Conservation (phyloP, 805 yeast genomes). For the Candida endomychidarum region DNA sequence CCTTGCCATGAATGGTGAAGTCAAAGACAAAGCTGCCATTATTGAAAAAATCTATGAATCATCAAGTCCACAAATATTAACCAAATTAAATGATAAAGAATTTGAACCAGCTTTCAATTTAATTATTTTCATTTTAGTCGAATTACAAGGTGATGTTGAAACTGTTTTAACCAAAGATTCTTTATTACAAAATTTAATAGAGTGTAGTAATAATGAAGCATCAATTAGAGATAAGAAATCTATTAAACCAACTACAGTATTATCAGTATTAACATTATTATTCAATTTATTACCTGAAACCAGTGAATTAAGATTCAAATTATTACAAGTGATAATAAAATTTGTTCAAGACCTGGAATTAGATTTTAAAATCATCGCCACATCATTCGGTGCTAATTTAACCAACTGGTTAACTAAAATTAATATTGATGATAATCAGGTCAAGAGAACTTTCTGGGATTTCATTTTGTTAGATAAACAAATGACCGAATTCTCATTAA, state of each 20-base stretch:
- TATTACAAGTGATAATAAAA: slow-evolving; percentile 32
- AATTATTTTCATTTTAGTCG: slow-evolving; percentile 33
- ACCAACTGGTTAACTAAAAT: slow-evolving; percentile 31
- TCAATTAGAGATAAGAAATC: slow-evolving; percentile 46
- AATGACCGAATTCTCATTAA: slow-evolving; percentile 30
- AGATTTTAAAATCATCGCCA: slow-evolving; percentile 33
- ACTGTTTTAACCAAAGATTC: slow-evolving; percentile 26
- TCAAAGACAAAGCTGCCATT: slow-evolving; percentile 29
- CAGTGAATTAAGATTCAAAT: slow-evolving; percentile 29
- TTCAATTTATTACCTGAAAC: slow-evolving; percentile 42
- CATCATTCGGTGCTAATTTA: slow-evolving; percentile 38
- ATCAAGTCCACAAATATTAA: slow-evolving; percentile 30
- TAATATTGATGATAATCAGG: slow-evolving; percentile 28
- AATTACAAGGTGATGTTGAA: slow-evolving; percentile 28
- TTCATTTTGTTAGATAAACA: slow-evolving; percentile 36
- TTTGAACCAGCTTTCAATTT: slow-evolving; percentile 47
- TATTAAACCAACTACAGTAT: slow-evolving; percentile 40
- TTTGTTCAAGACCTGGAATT: slow-evolving; percentile 29
- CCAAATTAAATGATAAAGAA: slow-evolving; percentile 41
- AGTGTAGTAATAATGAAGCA: slow-evolving; percentile 34
- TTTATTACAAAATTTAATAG: slow-evolving; percentile 29
- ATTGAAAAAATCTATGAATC: slow-evolving; percentile 26
- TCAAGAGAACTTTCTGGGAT: slow-evolving; percentile 35
- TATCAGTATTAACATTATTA: slow-evolving; percentile 40
- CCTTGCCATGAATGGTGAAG: slow-evolving; percentile 20